phyloP scores from a whole-genome alignment of 441 rosid species.

The Populus hybrid region DNA sequence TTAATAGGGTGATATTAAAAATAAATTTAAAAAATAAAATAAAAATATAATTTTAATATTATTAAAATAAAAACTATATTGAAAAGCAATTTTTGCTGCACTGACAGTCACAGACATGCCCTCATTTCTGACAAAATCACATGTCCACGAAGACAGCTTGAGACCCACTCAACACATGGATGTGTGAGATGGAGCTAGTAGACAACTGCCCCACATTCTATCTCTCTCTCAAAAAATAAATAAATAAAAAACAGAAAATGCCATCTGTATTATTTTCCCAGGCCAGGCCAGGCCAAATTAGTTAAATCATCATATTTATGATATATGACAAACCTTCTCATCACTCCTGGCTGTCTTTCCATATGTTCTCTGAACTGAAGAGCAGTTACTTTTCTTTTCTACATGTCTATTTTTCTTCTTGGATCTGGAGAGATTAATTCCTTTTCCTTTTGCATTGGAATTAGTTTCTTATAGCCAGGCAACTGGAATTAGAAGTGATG shows the following conservation, averaged over 20 bases:
- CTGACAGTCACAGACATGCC: slow-evolving; percentile 10
- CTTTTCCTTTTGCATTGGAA: slow-evolving; percentile 25
- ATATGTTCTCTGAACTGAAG: slow-evolving; percentile 29
- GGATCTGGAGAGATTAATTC: slow-evolving; percentile 60
- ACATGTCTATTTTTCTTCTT: slow-evolving; percentile 35
- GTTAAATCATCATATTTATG: slow-evolving; percentile 10
- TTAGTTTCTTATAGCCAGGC: slow-evolving; percentile 12
- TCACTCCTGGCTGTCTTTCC: slow-evolving; percentile 36
- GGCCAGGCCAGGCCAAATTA: slow-evolving; percentile 10
- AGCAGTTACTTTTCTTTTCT: background rate
- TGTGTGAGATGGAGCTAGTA: slow-evolving; percentile 32
- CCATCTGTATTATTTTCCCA: slow-evolving; percentile 18
- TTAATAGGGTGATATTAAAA: too few relatives aligned
- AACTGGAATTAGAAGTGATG: slow-evolving; percentile 4
- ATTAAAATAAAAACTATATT: too few relatives aligned
- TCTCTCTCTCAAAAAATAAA: background rate
- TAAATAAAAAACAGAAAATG: background rate
- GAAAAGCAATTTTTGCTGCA: too few relatives aligned
- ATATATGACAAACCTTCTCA: slow-evolving; percentile 30
- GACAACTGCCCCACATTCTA: slow-evolving; percentile 35
- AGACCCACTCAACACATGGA: slow-evolving; percentile 76
- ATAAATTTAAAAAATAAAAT: too few relatives aligned
- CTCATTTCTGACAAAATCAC: slow-evolving; percentile 54
- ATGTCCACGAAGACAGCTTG: slow-evolving; percentile 51
- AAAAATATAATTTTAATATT: too few relatives aligned